These are phyloP conservation scores for Isatis lusitanica DNA, from an alignment of 441 rosid species.

Conservation along the genomic window DNA sequence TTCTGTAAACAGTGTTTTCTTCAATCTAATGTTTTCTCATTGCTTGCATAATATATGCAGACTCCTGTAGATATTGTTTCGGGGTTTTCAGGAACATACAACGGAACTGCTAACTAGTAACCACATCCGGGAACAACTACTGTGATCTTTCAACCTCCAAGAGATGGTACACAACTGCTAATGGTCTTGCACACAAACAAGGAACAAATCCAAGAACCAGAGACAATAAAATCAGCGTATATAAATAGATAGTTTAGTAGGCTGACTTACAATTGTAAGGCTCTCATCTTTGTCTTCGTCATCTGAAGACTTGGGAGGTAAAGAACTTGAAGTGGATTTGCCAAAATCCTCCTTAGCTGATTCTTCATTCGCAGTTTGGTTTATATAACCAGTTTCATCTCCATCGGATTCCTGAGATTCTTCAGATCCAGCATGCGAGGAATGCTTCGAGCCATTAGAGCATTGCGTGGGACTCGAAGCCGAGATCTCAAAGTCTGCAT, in stretches of 20 bases:
- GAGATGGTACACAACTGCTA: not conserved
- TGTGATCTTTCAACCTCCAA: not conserved
- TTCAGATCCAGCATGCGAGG: conserved; percentile 31
- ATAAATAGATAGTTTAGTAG: conserved; percentile 23
- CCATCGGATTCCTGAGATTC: conserved; percentile 43
- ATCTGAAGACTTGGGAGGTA: conserved; percentile 26
- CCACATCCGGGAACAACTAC: not conserved
- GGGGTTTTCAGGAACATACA: not conserved
- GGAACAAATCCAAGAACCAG: not conserved
- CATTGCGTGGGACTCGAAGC: conserved; percentile 23
- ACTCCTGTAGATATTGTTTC: not conserved
- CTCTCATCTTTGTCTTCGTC: conserved; percentile 40
- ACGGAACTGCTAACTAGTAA: not conserved
- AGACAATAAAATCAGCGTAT: not conserved
- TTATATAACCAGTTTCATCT: conserved; percentile 39
- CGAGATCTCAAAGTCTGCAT: conserved; percentile 36
- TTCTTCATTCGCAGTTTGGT: conserved; percentile 37
- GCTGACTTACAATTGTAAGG: conserved; percentile 38
- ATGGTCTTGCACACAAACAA: not conserved
- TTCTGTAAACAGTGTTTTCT: not conserved
- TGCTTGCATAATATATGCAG: not conserved
- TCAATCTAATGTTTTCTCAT: not conserved
- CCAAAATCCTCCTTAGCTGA: conserved; percentile 25
- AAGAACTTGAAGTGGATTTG: conserved; percentile 27
- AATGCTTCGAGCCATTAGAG: conserved; percentile 9